Conservation (phyloP, 129 eudicot genomes). For the Artemisia argyi region DNA sequence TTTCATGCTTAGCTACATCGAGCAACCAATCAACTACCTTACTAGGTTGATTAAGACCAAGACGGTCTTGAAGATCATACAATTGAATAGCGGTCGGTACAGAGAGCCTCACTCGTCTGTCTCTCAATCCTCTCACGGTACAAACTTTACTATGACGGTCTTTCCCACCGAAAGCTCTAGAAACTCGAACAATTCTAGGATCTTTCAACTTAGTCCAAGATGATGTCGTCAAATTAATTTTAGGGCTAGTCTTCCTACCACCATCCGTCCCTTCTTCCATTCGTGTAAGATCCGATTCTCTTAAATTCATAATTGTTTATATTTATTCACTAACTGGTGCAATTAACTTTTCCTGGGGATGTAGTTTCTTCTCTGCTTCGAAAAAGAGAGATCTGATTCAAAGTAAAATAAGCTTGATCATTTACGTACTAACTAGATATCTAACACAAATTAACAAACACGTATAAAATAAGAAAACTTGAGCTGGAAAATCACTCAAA, state of each 20-base stretch:
- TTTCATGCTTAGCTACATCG: slow-evolving; percentile 68
- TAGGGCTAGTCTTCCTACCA: slow-evolving; percentile 24
- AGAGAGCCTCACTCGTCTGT: slow-evolving; percentile 77
- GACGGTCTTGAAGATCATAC: slow-evolving; percentile 88
- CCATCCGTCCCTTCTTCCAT: slow-evolving; percentile 37
- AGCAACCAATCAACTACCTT: slow-evolving; percentile 93
- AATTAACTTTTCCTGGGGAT: background rate
- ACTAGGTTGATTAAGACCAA: slow-evolving; percentile 88
- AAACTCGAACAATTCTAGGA: slow-evolving; percentile 85
- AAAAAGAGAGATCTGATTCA: background rate
- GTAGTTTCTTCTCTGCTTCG: background rate
- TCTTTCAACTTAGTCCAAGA: slow-evolving; percentile 83
- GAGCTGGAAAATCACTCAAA: background rate
- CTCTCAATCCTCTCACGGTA: slow-evolving; percentile 86
- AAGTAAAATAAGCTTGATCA: background rate
- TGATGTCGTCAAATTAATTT: slow-evolving; percentile 36
- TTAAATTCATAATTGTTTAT: slow-evolving; percentile 35
- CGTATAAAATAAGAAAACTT: slow-evolving; percentile 13
- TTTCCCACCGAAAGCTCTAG: slow-evolving; percentile 86
- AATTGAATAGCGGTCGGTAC: slow-evolving; percentile 87
- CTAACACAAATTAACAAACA: slow-evolving; percentile 2
- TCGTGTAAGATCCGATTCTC: slow-evolving; percentile 27
- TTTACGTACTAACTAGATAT: background rate
- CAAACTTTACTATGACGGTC: slow-evolving; percentile 94
- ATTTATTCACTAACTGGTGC: slow-evolving; percentile 18